Evolutionary conservation across 192 early-diverging fungal species (phyloP), one percentile per base, ranked within the genome.

Genomic region (Cetraspora pellucida): DNA sequence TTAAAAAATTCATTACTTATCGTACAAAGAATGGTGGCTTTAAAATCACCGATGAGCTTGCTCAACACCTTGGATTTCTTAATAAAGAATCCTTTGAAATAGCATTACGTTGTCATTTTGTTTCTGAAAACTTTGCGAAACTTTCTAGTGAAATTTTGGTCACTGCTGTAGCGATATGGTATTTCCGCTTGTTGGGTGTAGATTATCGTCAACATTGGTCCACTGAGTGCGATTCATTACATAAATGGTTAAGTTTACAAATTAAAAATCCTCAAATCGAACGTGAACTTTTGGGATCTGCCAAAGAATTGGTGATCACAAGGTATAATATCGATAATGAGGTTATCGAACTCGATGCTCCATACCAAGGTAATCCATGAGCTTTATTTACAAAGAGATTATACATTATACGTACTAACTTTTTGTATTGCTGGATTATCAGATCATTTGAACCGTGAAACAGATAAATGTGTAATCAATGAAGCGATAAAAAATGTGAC

Each of bases 251-350:
- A 49, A 52, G 23, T 30, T 25, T n/a, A 28, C 46, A 71, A 54
- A 52, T 71, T 13, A 71, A 71, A 13, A 13, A 54, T 30, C 7
- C 14, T 8, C 16, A 68, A 68, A 21, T 68, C 45, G 66, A 68
- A 21, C 17, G 46, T 14, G 66, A 46, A 16, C 14, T 68, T 7
- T 17, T 23, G 30, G n/a, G 43, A 1, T 37, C 13, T 25, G 66
- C 66, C 3, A 68, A 27, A 10, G 14, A 27, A 54, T 72, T 17
- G 9, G 52, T 72, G 27, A 55, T 72, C n/a, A 31, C 2, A 19
- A 27, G 13, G 28, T 55, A 55, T 13, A 49, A 28, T 6, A 49
- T 54, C 9, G 28, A 55, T 10, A 14, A 14, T n/a, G n/a, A 47
- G 3, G 28, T 17, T 0, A 52, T 54, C 28, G 28, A 55, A 57